Evolutionary conservation across 2,329 filamentous ascomycete species (phyloP), one percentile per base, ranked within the genome.

Genomic region (Ploettnerulaceae sp.): DNA sequence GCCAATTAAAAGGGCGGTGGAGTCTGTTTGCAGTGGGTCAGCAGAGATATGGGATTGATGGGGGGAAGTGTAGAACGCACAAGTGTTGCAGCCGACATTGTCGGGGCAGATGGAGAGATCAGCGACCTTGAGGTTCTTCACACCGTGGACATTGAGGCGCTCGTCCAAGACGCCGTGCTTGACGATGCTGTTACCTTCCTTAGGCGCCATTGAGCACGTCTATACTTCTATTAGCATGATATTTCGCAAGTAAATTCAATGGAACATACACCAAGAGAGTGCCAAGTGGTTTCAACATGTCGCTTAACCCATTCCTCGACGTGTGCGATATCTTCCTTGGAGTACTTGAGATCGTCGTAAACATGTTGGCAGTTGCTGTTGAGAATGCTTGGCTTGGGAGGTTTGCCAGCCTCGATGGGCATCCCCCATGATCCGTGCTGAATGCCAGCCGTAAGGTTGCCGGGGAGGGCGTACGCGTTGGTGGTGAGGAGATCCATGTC

Each of bases 401-500:
- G 64, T 21, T 71, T 68, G 47, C 77, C 78, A 0, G 75, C 64
- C 53, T 79, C 69, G 0, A 86, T 61, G 8, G 76, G 80, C 51
- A 73, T 69, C 12, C 76, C 80, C 86, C 85, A 89, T 57, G 79
- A 77, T 79, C 64, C 6, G 61, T 57, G 2, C 67, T 63, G 60
- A 70, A 77, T 35, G 54, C 55, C 14, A 67, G 74, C 51, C 68
- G 70, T 17, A 61, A 63, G 7, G 53, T 57, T 31, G 59, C 60
- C 31, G 0, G 83, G 77, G 0, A 87, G 80, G 1, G 84, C 86
- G 51, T 89, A 89, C 18, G 75, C 73, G 52, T 89, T 87, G 14
- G 86, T 89, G 1, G 84, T 89, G 6, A 74, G 74, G 1, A 91
- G 71, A 55, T 89, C 84, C 69, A 91, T 75, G 61, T 93, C 86